phyloP scores from a whole-genome alignment of 2,329 filamentous ascomycete genomes.

The Davidsoniella australis region DNA sequence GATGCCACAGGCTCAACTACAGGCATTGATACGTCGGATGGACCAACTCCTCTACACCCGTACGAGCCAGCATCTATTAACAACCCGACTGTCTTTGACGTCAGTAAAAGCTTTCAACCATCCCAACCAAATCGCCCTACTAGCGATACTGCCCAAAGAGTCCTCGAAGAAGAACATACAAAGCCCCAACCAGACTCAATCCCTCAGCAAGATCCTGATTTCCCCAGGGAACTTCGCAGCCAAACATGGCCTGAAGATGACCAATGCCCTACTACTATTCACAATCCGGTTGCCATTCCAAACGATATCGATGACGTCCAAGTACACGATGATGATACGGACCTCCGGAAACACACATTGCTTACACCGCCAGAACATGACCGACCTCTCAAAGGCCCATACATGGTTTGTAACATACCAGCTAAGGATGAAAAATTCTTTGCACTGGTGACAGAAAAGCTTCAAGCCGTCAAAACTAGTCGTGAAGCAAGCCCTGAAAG shows the following conservation, averaged over 20 bases:
- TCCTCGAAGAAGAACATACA: no score
- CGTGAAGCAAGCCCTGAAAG: constrained; percentile 19
- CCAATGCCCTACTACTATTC: no score
- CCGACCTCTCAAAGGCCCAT: constrained; percentile 30
- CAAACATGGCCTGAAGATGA: no score
- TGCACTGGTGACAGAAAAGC: constrained; percentile 30
- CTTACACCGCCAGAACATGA: constrained; percentile 28
- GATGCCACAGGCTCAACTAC: constrained; percentile 12
- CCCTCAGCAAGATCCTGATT: no score
- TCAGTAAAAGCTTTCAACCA: neutral
- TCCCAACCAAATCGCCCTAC: no score
- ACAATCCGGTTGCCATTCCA: no score
- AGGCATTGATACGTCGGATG: constrained; percentile 8
- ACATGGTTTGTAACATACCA: constrained; percentile 38
- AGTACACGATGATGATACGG: constrained; percentile 9
- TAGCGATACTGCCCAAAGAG: no score
- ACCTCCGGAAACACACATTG: no score
- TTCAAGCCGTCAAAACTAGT: constrained; percentile 31
- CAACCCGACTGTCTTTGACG: neutral
- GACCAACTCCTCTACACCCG: constrained; percentile 8
- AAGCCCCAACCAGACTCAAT: no score
- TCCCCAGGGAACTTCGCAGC: no score
- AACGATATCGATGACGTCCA: no score
- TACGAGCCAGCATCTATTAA: constrained; percentile 11
- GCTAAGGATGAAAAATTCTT: constrained; percentile 39